Percentiles rank a stretch among this genome's conserved stretches.
Conservation (phyloP, 441 rosid species). For the Kokia cookei region DNA sequence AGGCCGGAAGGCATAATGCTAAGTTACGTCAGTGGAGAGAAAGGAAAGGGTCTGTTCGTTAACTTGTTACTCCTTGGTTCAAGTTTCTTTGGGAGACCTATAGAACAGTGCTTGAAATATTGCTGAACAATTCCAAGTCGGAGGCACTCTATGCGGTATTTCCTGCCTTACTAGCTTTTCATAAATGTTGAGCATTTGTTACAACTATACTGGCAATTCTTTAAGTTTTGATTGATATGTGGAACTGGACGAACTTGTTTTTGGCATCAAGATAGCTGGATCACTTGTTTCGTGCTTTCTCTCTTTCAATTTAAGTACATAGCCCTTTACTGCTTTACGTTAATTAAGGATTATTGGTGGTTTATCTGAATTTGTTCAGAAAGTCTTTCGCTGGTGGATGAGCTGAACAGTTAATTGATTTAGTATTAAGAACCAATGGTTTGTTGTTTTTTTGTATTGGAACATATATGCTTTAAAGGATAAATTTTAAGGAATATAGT, state of each 20-base stretch:
- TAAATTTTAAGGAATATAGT: neutral
- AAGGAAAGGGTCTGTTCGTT: constrained; percentile 97
- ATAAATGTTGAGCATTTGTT: neutral
- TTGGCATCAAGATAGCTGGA: neutral
- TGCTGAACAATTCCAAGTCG: constrained; percentile 93
- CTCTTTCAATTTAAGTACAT: neutral
- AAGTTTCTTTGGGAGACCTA: constrained; percentile 99
- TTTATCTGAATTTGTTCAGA: neutral
- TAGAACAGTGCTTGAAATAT: constrained; percentile 92
- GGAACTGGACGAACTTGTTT: neutral
- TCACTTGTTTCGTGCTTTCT: neutral
- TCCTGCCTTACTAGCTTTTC: neutral
- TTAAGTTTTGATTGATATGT: neutral
- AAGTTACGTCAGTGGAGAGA: constrained; percentile 98
- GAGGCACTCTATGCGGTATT: constrained; percentile 97
- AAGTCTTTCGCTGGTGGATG: neutral
- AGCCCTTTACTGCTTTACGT: neutral
- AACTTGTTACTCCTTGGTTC: constrained; percentile 99
- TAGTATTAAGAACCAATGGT: neutral
- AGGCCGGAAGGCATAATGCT: constrained; percentile 98
- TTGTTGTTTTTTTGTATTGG: neutral
- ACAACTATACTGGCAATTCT: neutral
- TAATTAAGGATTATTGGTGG: neutral
- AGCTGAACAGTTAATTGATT: neutral
- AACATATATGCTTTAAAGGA: neutral